Evolutionary conservation across 441 rosid genomes (phyloP).

Genomic region (Syzygium syzygioides): DNA sequence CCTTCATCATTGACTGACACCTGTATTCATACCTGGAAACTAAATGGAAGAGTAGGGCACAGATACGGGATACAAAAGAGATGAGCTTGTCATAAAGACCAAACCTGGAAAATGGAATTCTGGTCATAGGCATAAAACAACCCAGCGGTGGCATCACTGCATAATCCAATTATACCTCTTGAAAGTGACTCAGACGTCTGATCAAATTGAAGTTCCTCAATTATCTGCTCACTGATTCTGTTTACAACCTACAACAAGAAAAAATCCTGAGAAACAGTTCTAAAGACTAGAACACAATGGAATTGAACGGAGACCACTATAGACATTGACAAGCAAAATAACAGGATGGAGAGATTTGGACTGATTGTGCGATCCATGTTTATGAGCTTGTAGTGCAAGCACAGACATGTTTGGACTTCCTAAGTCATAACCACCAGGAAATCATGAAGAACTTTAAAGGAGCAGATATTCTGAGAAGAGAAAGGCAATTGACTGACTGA

Average conservation of each 20-base stretch:
- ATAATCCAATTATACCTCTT: constrained; percentile 88
- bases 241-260: constrained; percentile 70
- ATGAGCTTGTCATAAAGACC: constrained; percentile 9
- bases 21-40: constrained; percentile 33
- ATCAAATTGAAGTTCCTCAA: constrained; percentile 98
- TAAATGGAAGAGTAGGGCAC: constrained; percentile 1
- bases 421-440: neutral
- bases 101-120: constrained; percentile 92
- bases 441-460: neutral
- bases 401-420: neutral
- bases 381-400: neutral
- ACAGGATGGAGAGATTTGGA: neutral
- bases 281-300: neutral
- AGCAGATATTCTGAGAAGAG: neutral
- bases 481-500: neutral
- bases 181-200: constrained; percentile 78
- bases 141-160: constrained; percentile 97
- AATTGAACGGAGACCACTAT: neutral
- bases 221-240: constrained; percentile 92
- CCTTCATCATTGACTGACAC: constrained; percentile 96
- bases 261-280: constrained; percentile 5
- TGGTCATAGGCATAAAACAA: constrained; percentile 97
- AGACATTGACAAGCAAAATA: neutral
- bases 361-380: neutral
- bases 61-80: constrained; percentile 3